Evolutionary conservation across 2,329 filamentous ascomycete genomes (phyloP).

Genomic region (Leptosphaerulina australis): DNA sequence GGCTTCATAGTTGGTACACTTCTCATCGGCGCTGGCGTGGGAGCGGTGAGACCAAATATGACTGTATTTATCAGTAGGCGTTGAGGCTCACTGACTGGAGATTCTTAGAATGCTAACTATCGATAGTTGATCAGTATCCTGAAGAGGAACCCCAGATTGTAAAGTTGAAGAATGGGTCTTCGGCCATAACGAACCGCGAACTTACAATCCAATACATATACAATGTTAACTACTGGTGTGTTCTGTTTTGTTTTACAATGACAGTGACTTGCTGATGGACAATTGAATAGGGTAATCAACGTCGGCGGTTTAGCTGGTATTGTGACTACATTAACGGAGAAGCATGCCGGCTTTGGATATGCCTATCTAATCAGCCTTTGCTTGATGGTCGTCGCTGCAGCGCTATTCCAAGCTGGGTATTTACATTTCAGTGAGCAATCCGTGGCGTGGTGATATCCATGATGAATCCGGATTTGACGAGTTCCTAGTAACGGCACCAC

Average conservation of each 20-base stretch:
- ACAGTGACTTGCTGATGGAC: neutral
- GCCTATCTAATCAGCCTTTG: constrained; percentile 66
- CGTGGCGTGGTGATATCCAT: neutral
- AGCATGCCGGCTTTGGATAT: constrained; percentile 69
- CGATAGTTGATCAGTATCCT: constrained; percentile 30
- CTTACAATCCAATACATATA: constrained; percentile 36
- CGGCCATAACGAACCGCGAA: constrained; percentile 24
- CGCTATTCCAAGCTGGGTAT: constrained; percentile 13
- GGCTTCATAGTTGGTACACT: constrained; percentile 7
- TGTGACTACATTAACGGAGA: constrained; percentile 68
- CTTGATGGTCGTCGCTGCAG: constrained; percentile 59
- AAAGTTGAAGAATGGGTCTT: constrained; percentile 25
- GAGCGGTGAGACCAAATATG: constrained; percentile 12
- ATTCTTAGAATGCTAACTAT: neutral
- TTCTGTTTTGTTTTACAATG: neutral
- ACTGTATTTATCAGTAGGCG: constrained; percentile 9
- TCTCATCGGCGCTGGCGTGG: constrained; percentile 6
- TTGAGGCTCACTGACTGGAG: neutral
- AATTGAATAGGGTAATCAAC: constrained; percentile 52
- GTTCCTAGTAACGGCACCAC: constrained; percentile 2
- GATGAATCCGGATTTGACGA: neutral
- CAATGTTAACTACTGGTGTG: constrained; percentile 40
- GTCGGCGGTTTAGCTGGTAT: constrained; percentile 65
- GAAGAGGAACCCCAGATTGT: constrained; percentile 19
- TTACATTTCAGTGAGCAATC: constrained; percentile 3